phyloP scores from a whole-genome alignment of 352 stramenopile genomes.

The Pythium rhizo-oryzae region DNA sequence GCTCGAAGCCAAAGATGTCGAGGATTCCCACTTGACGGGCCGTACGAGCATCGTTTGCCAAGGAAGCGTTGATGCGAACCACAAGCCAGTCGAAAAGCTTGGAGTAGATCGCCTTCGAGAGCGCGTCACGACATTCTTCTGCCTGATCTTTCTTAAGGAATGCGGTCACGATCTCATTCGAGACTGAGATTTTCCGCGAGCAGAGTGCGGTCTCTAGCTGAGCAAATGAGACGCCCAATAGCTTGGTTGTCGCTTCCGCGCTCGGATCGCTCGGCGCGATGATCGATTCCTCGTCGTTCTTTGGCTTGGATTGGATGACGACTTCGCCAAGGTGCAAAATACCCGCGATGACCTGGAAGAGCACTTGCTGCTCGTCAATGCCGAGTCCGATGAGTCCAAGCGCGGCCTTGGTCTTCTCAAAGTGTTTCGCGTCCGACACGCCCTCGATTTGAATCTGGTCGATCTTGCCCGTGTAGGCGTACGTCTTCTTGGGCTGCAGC shows the following conservation, averaged over 20 bases:
- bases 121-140: conserved; percentile 90
- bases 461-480: conserved; percentile 68
- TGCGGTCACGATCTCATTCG: conserved; percentile 70
- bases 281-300: conserved; percentile 72
- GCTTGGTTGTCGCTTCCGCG: conserved; percentile 41
- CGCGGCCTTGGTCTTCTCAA: conserved; percentile 66
- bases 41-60: conserved; percentile 63
- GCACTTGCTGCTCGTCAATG: conserved; percentile 47
- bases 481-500: conserved; percentile 52
- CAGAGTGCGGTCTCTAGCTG: conserved; percentile 73
- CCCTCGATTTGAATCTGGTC: conserved; percentile 69
- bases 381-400: conserved; percentile 68
- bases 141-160: conserved; percentile 88
- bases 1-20: conserved; percentile 96
- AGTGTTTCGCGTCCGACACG: conserved; percentile 70
- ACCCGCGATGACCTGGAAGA: conserved; percentile 86
- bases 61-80: conserved; percentile 75
- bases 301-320: conserved; percentile 75
- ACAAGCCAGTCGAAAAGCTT: conserved; percentile 98
- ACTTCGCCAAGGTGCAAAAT: conserved; percentile 98
- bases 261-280: conserved; percentile 43
- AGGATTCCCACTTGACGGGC: conserved; percentile 86
- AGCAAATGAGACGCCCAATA: conserved; percentile 56
- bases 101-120: conserved; percentile 96
- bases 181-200: conserved; percentile 63